These are phyloP conservation scores for Venturiaceae sp. DNA, from an alignment of 2,329 filamentous ascomycete genomes.

Conservation along the genomic window DNA sequence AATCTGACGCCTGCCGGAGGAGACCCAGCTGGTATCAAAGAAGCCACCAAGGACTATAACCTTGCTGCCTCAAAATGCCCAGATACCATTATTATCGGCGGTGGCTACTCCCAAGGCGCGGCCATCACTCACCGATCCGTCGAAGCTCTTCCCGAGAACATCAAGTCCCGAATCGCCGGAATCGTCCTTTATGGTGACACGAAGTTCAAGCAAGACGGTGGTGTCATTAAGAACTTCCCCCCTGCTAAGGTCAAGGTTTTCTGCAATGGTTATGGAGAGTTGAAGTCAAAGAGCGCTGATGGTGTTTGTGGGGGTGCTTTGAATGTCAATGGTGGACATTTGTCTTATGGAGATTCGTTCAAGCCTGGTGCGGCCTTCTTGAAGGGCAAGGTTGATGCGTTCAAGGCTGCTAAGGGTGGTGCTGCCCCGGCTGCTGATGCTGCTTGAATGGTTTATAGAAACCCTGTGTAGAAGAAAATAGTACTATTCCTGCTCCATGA, in stretches of 20 bases:
- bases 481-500: too few relatives aligned
- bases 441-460: too few relatives aligned
- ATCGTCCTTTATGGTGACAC: constrained; percentile 31
- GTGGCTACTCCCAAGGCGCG: constrained; percentile 30
- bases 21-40: constrained; percentile 20
- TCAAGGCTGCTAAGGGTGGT: background rate
- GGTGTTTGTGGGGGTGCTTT: constrained; percentile 24
- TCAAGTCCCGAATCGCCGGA: constrained; percentile 24
- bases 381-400: background rate
- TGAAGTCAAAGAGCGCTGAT: constrained; percentile 14
- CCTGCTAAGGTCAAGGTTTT: constrained; percentile 22
- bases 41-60: constrained; percentile 25
- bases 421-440: background rate
- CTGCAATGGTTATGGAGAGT: constrained; percentile 16
- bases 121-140: constrained; percentile 27
- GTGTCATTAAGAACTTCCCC: constrained; percentile 24
- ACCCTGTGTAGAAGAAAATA: too few relatives aligned
- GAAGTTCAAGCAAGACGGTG: constrained; percentile 25
- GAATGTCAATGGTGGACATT: constrained; percentile 1
- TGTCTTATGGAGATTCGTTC: background rate
- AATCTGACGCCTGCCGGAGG: constrained; percentile 26
- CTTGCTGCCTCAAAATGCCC: constrained; percentile 27
- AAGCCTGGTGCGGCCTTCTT: background rate
- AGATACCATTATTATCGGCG: constrained; percentile 24
- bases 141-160: constrained; percentile 15